These are phyloP conservation scores for Fonsecaea multimorphosa DNA, from an alignment of 2,329 filamentous ascomycete genomes.

Conservation along the genomic window DNA sequence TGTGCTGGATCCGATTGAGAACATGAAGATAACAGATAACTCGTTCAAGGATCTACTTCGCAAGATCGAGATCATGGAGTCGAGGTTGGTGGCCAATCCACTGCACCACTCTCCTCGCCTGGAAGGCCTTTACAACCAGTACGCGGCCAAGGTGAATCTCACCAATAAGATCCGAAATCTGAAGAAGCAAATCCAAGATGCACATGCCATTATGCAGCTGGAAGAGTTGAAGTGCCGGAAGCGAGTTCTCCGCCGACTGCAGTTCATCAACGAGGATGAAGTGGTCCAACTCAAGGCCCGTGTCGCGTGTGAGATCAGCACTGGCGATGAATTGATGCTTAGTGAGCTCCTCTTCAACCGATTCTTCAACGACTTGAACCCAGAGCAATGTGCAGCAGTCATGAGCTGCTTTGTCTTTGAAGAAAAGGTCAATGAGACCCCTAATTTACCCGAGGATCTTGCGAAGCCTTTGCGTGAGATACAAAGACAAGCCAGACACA, in stretches of 20 bases:
- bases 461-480: slow-evolving; percentile 86
- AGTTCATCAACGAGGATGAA: slow-evolving; percentile 94
- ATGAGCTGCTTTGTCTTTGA: slow-evolving; percentile 97
- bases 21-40: slow-evolving; percentile 93
- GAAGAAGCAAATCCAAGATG: slow-evolving; percentile 84
- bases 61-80: slow-evolving; percentile 97
- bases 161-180: slow-evolving; percentile 80
- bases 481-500: slow-evolving; percentile 80
- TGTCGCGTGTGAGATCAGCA: slow-evolving; percentile 96
- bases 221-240: slow-evolving; percentile 97
- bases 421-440: slow-evolving; percentile 82
- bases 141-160: slow-evolving; percentile 78
- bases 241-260: slow-evolving; percentile 88
- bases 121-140: slow-evolving; percentile 83
- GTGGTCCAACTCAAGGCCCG: slow-evolving; percentile 97
- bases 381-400: slow-evolving; percentile 83
- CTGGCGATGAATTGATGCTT: slow-evolving; percentile 90
- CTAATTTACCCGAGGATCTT: slow-evolving; percentile 77
- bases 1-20: slow-evolving; percentile 88
- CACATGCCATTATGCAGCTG: slow-evolving; percentile 86
- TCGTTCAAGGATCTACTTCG: slow-evolving; percentile 87
- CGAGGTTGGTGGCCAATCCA: slow-evolving; percentile 83
- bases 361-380: slow-evolving; percentile 94
- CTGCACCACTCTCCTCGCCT: slow-evolving; percentile 88
- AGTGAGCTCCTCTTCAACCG: slow-evolving; percentile 94